These are phyloP conservation scores for Phoma herbarum DNA, from an alignment of 2,329 filamentous ascomycete species.

Conservation along the genomic window DNA sequence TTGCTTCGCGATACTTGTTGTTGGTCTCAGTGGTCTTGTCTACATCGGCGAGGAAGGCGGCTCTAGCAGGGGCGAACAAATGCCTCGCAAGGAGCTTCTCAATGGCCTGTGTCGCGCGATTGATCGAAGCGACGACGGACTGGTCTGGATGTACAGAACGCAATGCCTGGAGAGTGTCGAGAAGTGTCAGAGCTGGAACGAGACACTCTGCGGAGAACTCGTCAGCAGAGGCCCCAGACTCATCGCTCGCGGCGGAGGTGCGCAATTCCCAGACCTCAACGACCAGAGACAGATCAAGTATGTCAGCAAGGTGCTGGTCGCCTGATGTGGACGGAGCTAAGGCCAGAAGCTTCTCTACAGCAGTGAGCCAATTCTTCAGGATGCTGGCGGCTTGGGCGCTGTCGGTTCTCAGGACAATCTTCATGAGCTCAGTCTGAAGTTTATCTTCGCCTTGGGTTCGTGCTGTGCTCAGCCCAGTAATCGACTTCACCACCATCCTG, in stretches of 20 bases:
- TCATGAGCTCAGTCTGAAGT: conserved; percentile 47
- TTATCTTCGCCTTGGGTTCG: conserved; percentile 28
- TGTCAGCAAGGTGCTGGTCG: conserved; percentile 10
- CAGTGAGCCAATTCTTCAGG: conserved; percentile 47
- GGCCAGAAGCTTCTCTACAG: conserved; percentile 29
- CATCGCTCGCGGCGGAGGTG: conserved; percentile 36
- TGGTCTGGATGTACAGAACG: conserved; percentile 8
- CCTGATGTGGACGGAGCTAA: background rate
- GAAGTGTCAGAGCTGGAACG: conserved; percentile 41
- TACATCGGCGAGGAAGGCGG: conserved; percentile 46
- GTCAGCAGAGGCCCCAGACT: conserved; percentile 42
- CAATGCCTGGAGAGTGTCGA: conserved; percentile 28
- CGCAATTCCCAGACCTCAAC: conserved; percentile 49
- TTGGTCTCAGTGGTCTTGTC: conserved; percentile 8
- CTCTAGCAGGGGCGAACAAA: conserved; percentile 52
- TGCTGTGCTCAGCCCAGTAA: conserved; percentile 28
- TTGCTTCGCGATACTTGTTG: conserved; percentile 23
- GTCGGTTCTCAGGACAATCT: conserved; percentile 46
- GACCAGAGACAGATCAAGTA: conserved; percentile 35
- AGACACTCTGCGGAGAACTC: conserved; percentile 53
- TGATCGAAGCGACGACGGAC: conserved; percentile 2
- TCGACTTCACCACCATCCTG: conserved; percentile 30
- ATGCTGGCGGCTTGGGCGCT: conserved; percentile 49
- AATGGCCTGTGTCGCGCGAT: conserved; percentile 32
- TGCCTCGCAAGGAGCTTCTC: conserved; percentile 55